Percentiles rank a stretch among this genome's conserved stretches.
Evolutionary conservation across 1,284 basidiomycete genomes (phyloP).

Genomic region (Mycena sp.): DNA sequence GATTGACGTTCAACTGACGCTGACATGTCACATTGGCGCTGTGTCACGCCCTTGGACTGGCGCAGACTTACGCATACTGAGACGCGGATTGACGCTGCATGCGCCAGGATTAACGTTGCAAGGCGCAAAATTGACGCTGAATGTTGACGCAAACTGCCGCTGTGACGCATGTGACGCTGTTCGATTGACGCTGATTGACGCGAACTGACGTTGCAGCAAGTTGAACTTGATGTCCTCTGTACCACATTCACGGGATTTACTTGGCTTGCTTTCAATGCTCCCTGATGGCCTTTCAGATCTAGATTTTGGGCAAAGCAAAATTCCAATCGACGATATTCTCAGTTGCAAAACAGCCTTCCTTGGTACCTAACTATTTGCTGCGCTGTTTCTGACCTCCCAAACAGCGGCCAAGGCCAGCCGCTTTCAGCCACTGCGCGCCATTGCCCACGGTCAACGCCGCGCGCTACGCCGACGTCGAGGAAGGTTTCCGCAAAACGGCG

Average conservation of each 20-base stretch:
- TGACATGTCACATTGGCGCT: neutral
- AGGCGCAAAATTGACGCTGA: neutral
- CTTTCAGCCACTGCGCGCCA: too few relatives aligned
- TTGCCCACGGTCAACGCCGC: neutral
- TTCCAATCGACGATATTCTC: too few relatives aligned
- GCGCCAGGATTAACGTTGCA: neutral
- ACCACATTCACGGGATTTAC: too few relatives aligned
- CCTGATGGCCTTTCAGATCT: too few relatives aligned
- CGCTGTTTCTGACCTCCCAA: too few relatives aligned
- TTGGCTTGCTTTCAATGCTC: too few relatives aligned
- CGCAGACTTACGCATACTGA: neutral
- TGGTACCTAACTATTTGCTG: too few relatives aligned
- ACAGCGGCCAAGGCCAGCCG: too few relatives aligned
- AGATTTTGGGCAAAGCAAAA: too few relatives aligned
- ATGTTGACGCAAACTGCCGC: conserved; percentile 1
- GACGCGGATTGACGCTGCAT: conserved; percentile 4
- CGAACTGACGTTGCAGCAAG: neutral
- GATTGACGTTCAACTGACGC: neutral
- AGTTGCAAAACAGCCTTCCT: too few relatives aligned
- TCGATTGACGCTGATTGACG: conserved; percentile 7
- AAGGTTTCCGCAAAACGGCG: neutral
- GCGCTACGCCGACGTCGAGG: neutral
- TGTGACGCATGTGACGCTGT: neutral
- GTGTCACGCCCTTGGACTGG: neutral
- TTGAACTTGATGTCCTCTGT: too few relatives aligned